phyloP scores from a whole-genome alignment of 2,329 filamentous ascomycete genomes.

The Magnaporthiopsis poae region DNA sequence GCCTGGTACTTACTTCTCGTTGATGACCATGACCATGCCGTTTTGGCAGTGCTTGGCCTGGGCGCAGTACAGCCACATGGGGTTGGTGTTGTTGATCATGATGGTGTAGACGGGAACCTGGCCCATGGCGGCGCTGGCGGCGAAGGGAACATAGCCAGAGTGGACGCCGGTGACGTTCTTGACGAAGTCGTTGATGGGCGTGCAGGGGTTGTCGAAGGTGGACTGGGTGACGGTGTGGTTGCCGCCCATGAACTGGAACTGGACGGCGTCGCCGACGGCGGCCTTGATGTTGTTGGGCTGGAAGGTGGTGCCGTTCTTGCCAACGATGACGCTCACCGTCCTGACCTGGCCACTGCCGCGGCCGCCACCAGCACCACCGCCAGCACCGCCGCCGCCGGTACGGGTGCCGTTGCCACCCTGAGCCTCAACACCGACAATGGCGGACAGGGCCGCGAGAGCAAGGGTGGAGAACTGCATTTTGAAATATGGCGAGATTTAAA shows the following conservation, averaged over 20 bases:
- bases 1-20: constrained; percentile 51
- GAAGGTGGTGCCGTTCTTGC: constrained; percentile 50
- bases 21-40: constrained; percentile 69
- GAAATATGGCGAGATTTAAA: constrained; percentile 14
- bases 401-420: not conserved
- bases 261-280: constrained; percentile 51
- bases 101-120: constrained; percentile 61
- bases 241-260: constrained; percentile 56
- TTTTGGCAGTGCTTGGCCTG: constrained; percentile 64
- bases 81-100: constrained; percentile 56
- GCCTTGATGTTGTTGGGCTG: constrained; percentile 57
- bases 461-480: constrained; percentile 45
- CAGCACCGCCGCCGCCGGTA: not conserved
- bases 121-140: constrained; percentile 37
- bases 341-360: constrained; percentile 26
- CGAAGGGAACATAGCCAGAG: constrained; percentile 58
- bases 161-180: constrained; percentile 50
- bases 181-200: constrained; percentile 32
- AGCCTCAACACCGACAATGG: constrained; percentile 5
- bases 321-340: constrained; percentile 41
- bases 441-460: constrained; percentile 34
- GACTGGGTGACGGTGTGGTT: constrained; percentile 78
- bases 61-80: constrained; percentile 72
- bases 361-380: too few relatives aligned
- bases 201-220: constrained; percentile 39